phyloP scores from a whole-genome alignment of 441 rosid genomes.

The Breynia disticha region DNA sequence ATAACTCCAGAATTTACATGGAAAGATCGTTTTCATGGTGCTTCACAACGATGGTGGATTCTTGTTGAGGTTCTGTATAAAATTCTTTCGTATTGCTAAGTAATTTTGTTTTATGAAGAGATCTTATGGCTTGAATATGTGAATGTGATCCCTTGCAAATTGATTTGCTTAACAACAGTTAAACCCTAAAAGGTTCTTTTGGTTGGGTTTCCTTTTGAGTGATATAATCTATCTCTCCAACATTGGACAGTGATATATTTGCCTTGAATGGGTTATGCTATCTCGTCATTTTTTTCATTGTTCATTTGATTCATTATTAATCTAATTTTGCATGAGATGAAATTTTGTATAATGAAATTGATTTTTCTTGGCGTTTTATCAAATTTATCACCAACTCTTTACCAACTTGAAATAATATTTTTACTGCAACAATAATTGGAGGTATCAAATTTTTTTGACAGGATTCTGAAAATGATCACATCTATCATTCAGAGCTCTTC shows the following conservation, averaged over 20 bases:
- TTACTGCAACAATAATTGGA: slow-evolving; percentile 5
- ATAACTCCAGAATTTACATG: slow-evolving; percentile 80
- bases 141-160: background rate
- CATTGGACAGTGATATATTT: too few relatives aligned
- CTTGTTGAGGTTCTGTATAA: slow-evolving; percentile 66
- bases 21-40: slow-evolving; percentile 97
- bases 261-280: too few relatives aligned
- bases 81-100: background rate
- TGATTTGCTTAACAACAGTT: too few relatives aligned
- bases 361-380: too few relatives aligned
- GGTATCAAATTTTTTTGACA: slow-evolving; percentile 23
- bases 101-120: background rate
- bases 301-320: too few relatives aligned
- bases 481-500: slow-evolving; percentile 95
- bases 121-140: background rate
- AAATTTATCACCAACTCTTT: too few relatives aligned
- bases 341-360: too few relatives aligned
- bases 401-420: background rate
- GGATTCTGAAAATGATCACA: slow-evolving; percentile 99
- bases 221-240: too few relatives aligned
- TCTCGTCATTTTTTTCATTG: too few relatives aligned
- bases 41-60: slow-evolving; percentile 97
- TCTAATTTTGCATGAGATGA: too few relatives aligned
- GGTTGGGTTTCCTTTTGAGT: too few relatives aligned
- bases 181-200: too few relatives aligned